Conservation (phyloP, 306 rosid genomes). For the Betula pendula region DNA sequence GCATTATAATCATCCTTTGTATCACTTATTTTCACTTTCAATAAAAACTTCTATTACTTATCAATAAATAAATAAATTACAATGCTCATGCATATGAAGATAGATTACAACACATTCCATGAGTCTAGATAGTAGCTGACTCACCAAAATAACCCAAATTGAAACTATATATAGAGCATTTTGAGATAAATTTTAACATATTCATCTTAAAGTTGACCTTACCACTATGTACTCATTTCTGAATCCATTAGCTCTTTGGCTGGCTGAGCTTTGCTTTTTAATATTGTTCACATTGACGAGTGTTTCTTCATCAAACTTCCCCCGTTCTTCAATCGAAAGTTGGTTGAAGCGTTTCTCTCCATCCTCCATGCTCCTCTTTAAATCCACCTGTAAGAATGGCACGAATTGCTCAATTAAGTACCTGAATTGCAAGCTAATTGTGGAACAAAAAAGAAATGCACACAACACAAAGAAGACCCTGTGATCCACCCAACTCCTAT, state of each 20-base stretch:
- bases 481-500: too few species aligned
- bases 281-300: conserved; percentile 88
- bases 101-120: background rate
- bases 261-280: conserved; percentile 73
- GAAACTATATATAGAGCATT: conserved; percentile 15
- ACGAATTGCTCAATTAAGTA: too few species aligned
- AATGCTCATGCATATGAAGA: background rate
- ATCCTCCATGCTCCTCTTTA: conserved; percentile 77
- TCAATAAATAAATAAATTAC: too few species aligned
- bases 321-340: conserved; percentile 98
- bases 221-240: conserved; percentile 99
- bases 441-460: too few species aligned
- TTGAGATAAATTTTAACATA: conserved; percentile 12
- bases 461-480: too few species aligned
- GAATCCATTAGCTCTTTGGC: conserved; percentile 78
- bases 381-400: conserved; percentile 59
- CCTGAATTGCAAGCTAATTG: too few species aligned
- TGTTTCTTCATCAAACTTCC: conserved; percentile 96
- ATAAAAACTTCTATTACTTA: background rate
- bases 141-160: conserved; percentile 8
- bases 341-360: conserved; percentile 93
- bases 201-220: conserved; percentile 25
- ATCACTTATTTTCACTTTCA: background rate
- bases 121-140: conserved; percentile 3
- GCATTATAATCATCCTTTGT: background rate